A percentile compares a stretch with the other conserved stretches of the same genome.
Evolutionary conservation across 2,329 filamentous ascomycete genomes (phyloP).

Genomic region (Cladorrhinum sp.): DNA sequence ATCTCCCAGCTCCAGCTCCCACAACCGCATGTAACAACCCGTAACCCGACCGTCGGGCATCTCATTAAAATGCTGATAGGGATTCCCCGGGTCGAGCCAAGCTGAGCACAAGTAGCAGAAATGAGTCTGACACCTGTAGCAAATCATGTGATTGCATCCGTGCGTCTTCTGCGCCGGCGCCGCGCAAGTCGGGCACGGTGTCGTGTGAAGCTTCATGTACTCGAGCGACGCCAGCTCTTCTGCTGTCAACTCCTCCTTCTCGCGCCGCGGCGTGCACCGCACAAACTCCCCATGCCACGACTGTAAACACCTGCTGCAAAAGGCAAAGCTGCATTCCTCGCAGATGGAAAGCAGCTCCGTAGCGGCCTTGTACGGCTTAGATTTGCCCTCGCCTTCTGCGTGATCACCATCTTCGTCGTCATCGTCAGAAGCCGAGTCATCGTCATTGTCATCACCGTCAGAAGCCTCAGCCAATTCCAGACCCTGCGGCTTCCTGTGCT

Average conservation of each 20-base stretch:
- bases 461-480: conserved; percentile 58
- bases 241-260: conserved; percentile 67
- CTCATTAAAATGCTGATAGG: conserved; percentile 85
- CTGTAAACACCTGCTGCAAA: conserved; percentile 67
- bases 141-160: conserved; percentile 97
- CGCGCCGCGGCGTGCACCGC: conserved; percentile 64
- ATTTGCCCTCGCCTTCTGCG: conserved; percentile 16
- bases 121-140: conserved; percentile 82
- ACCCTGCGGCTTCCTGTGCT: conserved; percentile 67
- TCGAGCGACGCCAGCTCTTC: conserved; percentile 86
- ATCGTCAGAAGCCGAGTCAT: conserved; percentile 39
- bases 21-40: conserved; percentile 78
- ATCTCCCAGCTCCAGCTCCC: conserved; percentile 85
- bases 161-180: conserved; percentile 84
- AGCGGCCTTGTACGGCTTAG: conserved; percentile 35
- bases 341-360: conserved; percentile 77
- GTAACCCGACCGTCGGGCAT: conserved; percentile 49
- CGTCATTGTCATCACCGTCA: conserved; percentile 48
- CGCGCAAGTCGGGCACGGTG: conserved; percentile 83
- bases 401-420: conserved; percentile 44
- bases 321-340: conserved; percentile 84
- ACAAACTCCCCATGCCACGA: conserved; percentile 91
- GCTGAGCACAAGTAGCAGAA: conserved; percentile 92
- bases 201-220: conserved; percentile 78
- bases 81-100: conserved; percentile 79